A percentile compares a stretch with the other conserved stretches of the same genome.
Evolutionary conservation across 2,329 filamentous ascomycete species (phyloP).

Genomic region (Penicillium aurantiogriseum): DNA sequence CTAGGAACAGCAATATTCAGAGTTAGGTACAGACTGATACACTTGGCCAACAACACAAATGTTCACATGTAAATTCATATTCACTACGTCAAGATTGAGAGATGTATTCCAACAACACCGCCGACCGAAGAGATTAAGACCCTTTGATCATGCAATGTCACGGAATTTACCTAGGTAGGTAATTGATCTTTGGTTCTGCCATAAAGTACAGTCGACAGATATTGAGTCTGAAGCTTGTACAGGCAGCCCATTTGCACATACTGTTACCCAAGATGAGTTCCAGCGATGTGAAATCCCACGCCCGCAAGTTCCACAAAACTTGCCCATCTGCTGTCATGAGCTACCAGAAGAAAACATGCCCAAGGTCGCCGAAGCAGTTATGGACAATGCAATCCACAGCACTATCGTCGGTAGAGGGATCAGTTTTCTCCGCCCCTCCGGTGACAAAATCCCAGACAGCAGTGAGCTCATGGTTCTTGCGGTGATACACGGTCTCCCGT

Average conservation of each 20-base stretch:
- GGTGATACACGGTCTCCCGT: too few relatives aligned
- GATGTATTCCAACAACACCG: background rate
- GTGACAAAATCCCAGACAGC: too few relatives aligned
- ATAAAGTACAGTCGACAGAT: background rate
- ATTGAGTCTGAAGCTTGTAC: background rate
- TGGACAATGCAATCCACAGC: too few relatives aligned
- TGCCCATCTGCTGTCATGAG: background rate
- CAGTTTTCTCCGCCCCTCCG: too few relatives aligned
- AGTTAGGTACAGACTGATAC: background rate
- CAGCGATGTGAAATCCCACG: background rate
- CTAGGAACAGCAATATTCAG: background rate
- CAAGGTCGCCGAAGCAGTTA: too few relatives aligned
- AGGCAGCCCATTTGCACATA: background rate
- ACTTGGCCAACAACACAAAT: background rate
- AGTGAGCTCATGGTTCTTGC: too few relatives aligned
- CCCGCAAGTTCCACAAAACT: background rate
- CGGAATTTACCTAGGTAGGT: background rate
- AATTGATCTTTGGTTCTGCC: background rate
- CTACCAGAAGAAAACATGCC: too few relatives aligned
- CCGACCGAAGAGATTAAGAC: background rate
- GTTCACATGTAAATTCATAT: background rate
- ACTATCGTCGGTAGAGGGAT: too few relatives aligned
- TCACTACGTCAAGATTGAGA: background rate
- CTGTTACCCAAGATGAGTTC: background rate
- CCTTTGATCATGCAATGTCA: background rate